Base-by-base conservation (phyloP, 371 early-diverging fungal species). In the Parasitella parasitica region DNA sequence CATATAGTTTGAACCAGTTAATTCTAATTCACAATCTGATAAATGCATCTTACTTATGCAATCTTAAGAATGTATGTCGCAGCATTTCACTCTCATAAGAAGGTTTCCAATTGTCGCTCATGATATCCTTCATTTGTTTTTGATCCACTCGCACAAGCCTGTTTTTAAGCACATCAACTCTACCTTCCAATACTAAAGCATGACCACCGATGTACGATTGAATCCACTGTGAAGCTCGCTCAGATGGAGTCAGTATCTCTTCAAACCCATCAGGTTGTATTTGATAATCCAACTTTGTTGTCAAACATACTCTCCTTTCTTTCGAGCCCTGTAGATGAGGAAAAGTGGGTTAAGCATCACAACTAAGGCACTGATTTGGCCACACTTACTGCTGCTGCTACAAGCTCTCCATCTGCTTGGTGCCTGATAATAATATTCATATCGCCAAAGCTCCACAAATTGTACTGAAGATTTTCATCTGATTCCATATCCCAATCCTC, bases 121-220 rank as follows among this genome's bases (percentile, higher is more conserved):
- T 70, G 28, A 70, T 70, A 43, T 70, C 66, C 1, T 46, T 22
- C 70, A 70, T 70, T 49, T 66, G 37, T 26, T 63, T 62, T 41
- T 51, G 20, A 13, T 66, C 63, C n/a, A 70, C 50, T 13, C 60
- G 63, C 6, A 52, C 24, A 30, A 70, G 34, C 13, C 32, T 11
- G 8, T 66, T 54, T 6, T 59, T 70, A 12, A 46, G 41, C 18
- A 66, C 63, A 56, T 70, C 63, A 12, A 70, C 48, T 18, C 60
- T 54, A 1, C 63, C 70, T 48, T 66, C 66, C 0, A 66, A 12
- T 11, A 66, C 35, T 9, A 49, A 59, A 2, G 70, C 66, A 49
- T 70, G 70, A 0, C 70, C 70, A n/a, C 54, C 63, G 1, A 70
- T 50, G 43, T 59, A 70, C 22, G 70, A 70, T 20, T 63, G 62